Percentiles rank a stretch among this genome's conserved stretches.
phyloP scores from a whole-genome alignment of 202 grass and related monocot genomes.

The Zoysia matrella region DNA sequence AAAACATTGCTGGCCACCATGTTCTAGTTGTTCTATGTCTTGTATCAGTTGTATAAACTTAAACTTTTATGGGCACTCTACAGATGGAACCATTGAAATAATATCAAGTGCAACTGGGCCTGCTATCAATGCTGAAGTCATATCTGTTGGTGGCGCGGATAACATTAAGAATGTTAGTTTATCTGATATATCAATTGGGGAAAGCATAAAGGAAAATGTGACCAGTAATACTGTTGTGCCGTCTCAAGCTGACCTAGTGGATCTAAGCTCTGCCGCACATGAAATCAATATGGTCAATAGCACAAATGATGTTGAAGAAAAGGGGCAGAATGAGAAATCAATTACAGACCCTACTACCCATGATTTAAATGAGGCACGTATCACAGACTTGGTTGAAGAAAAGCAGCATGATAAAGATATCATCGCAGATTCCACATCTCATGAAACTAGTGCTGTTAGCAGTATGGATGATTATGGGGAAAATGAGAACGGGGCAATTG shows the following conservation, averaged over 20 bases:
- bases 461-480: conserved; percentile 15
- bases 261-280: conserved; percentile 5
- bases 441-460: conserved; percentile 17
- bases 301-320: conserved; percentile 32
- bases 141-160: not conserved
- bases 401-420: conserved; percentile 22
- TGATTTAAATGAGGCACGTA: not conserved
- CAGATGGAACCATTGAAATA: conserved; percentile 37
- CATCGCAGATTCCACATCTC: conserved; percentile 5
- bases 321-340: conserved; percentile 4
- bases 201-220: conserved; percentile 17
- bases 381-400: conserved; percentile 29
- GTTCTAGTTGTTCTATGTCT: not conserved
- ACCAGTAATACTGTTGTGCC: not conserved
- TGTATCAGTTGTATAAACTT: conserved; percentile 25
- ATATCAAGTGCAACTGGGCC: conserved; percentile 8
- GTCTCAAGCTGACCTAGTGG: conserved; percentile 28
- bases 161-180: conserved; percentile 18
- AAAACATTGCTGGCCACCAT: not conserved
- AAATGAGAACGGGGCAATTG: conserved; percentile 7
- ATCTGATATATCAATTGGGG: conserved; percentile 20
- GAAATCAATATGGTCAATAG: conserved; percentile 22
- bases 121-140: conserved; percentile 16
- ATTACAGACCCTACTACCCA: not conserved
- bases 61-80: conserved; percentile 23